phyloP scores from a whole-genome alignment of 2,329 filamentous ascomycete genomes.

The Paraphoma sp. region DNA sequence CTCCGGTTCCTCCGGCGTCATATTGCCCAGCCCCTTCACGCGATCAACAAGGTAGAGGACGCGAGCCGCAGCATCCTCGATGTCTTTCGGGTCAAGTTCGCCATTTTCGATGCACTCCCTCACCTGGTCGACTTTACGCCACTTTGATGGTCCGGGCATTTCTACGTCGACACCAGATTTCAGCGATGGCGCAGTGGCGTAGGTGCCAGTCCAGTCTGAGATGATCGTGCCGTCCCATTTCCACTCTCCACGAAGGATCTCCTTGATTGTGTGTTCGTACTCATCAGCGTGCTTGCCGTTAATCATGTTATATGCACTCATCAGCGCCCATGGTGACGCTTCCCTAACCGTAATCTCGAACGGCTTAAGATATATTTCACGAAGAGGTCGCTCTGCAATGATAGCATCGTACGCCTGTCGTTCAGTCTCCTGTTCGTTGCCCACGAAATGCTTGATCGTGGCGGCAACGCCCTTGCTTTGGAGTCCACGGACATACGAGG shows the following conservation, averaged over 20 bases:
- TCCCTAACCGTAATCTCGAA: slow-evolving; percentile 76
- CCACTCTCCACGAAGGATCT: slow-evolving; percentile 51
- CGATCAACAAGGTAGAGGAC: slow-evolving; percentile 68
- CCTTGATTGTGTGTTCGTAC: slow-evolving; percentile 51
- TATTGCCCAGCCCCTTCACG: slow-evolving; percentile 64
- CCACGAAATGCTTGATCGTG: slow-evolving; percentile 79
- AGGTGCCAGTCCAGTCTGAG: slow-evolving; percentile 52
- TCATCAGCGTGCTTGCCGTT: slow-evolving; percentile 62
- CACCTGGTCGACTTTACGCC: slow-evolving; percentile 46
- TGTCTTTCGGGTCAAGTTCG: slow-evolving; percentile 57
- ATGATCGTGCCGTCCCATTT: slow-evolving; percentile 52
- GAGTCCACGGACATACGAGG: slow-evolving; percentile 73
- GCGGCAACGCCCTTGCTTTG: slow-evolving; percentile 78
- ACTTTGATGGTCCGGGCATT: slow-evolving; percentile 51
- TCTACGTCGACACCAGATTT: slow-evolving; percentile 49
- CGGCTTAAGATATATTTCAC: slow-evolving; percentile 75
- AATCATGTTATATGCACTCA: slow-evolving; percentile 72
- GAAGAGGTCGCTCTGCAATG: slow-evolving; percentile 68
- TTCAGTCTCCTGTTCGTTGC: slow-evolving; percentile 76
- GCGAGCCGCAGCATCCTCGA: slow-evolving; percentile 57
- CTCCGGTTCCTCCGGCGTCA: slow-evolving; percentile 64
- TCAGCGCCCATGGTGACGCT: slow-evolving; percentile 70
- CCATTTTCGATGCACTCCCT: slow-evolving; percentile 42
- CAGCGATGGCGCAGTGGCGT: slow-evolving; percentile 48
- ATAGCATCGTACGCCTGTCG: slow-evolving; percentile 69